phyloP scores from a whole-genome alignment of 1,284 basidiomycete species.

The Melampsora larici-populina region DNA sequence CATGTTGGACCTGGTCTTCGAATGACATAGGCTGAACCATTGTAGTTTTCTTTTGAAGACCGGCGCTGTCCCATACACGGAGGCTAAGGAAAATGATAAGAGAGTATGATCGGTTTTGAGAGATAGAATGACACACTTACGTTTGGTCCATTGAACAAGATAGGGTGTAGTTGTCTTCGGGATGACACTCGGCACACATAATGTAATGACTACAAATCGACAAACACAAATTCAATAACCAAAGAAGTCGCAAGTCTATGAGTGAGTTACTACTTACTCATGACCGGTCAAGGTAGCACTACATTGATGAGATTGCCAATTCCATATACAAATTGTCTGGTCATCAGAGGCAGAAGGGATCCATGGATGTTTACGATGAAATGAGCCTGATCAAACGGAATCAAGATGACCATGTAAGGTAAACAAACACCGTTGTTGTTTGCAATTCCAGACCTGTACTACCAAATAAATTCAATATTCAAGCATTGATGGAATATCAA shows the following conservation, averaged over 20 bases:
- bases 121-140: background rate
- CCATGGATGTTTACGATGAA: conserved; percentile 99
- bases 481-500: conserved; percentile 61
- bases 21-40: conserved; percentile 58
- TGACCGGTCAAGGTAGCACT: conserved; percentile 82
- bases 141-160: conserved; percentile 99
- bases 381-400: conserved; percentile 98
- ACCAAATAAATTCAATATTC: too few species aligned
- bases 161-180: conserved; percentile 95
- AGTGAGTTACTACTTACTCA: conserved; percentile 5
- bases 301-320: too few species aligned
- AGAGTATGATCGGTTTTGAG: background rate
- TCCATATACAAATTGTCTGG: conserved; percentile 99
- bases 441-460: conserved; percentile 61
- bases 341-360: conserved; percentile 96
- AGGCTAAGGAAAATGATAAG: conserved; percentile 57
- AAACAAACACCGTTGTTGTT: conserved; percentile 91
- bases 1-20: conserved; percentile 59
- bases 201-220: conserved; percentile 83
- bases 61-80: conserved; percentile 98
- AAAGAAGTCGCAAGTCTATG: conserved; percentile 13
- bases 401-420: conserved; percentile 98
- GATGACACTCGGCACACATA: conserved; percentile 98
- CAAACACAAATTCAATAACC: background rate
- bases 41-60: conserved; percentile 76